Conservation (phyloP, 2,329 filamentous ascomycete genomes). For the Clonostachys rosea region DNA sequence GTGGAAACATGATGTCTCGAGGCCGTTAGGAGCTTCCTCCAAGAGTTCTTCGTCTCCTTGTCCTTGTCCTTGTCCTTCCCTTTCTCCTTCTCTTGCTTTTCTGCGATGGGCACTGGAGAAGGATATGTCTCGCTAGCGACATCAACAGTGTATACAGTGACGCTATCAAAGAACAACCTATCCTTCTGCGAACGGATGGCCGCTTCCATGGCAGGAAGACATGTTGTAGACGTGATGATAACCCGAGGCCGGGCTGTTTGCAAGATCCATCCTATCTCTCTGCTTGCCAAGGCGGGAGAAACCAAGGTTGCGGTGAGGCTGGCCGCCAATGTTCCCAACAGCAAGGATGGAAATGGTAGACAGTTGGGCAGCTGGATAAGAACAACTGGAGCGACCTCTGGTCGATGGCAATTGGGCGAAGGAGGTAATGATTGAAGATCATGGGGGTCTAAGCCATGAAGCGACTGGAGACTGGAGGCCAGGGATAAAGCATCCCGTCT, state of each 20-base stretch:
- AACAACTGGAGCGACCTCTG: slow-evolving; percentile 33
- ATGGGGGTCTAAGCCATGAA: slow-evolving; percentile 25
- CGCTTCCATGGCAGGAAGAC: slow-evolving; percentile 21
- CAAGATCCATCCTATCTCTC: slow-evolving; percentile 33
- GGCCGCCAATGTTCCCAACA: slow-evolving; percentile 30
- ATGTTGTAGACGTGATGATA: slow-evolving; percentile 25
- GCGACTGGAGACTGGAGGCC: slow-evolving; percentile 23
- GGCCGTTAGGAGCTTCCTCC: slow-evolving; percentile 56
- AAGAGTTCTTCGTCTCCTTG: slow-evolving; percentile 21
- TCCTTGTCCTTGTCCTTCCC: not conserved
- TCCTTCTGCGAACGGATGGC: slow-evolving; percentile 26
- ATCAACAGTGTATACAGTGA: slow-evolving; percentile 58
- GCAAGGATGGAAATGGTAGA: slow-evolving; percentile 25
- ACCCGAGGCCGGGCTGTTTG: slow-evolving; percentile 29
- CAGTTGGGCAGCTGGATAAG: slow-evolving; percentile 36
- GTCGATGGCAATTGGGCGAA: slow-evolving; percentile 27
- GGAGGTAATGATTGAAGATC: slow-evolving; percentile 24
- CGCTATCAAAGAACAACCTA: slow-evolving; percentile 17
- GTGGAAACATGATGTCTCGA: slow-evolving; percentile 36
- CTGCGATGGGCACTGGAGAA: not conserved
- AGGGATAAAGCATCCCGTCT: slow-evolving; percentile 25
- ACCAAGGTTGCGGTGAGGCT: slow-evolving; percentile 32
- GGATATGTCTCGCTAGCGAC: slow-evolving; percentile 21
- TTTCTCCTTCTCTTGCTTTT: not conserved
- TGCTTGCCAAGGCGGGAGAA: slow-evolving; percentile 30